Percentiles rank a stretch among this genome's conserved stretches.
phyloP scores from a whole-genome alignment of 2,329 filamentous ascomycete genomes.

The Pseudocercospora cruenta region DNA sequence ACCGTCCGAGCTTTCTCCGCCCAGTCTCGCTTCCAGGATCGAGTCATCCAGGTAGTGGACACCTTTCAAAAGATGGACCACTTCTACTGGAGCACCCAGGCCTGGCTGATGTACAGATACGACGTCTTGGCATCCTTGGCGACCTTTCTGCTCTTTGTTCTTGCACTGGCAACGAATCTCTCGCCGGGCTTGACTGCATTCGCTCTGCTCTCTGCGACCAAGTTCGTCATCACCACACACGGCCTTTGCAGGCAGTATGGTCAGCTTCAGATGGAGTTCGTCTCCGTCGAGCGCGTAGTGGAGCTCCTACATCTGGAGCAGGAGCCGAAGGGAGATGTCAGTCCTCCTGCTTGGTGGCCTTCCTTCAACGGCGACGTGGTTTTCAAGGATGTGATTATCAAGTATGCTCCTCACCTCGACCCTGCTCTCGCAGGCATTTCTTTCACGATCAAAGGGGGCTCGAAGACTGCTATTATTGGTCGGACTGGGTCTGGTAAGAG shows the following conservation, averaged over 20 bases:
- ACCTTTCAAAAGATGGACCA: conserved; percentile 94
- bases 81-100: conserved; percentile 87
- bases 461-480: conserved; percentile 78
- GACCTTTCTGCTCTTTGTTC: conserved; percentile 71
- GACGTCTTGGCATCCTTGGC: conserved; percentile 72
- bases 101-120: conserved; percentile 82
- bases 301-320: conserved; percentile 79
- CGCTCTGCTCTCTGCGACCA: conserved; percentile 72
- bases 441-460: conserved; percentile 75
- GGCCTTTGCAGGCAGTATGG: conserved; percentile 78
- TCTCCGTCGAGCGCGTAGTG: conserved; percentile 83
- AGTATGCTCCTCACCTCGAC: conserved; percentile 77
- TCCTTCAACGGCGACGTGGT: conserved; percentile 69
- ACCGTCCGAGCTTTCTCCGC: conserved; percentile 84
- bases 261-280: conserved; percentile 87
- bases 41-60: conserved; percentile 80
- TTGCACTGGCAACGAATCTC: conserved; percentile 75
- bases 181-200: conserved; percentile 82
- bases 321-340: conserved; percentile 68
- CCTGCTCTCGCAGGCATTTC: conserved; percentile 70
- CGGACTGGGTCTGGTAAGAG: conserved; percentile 83
- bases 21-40: conserved; percentile 76
- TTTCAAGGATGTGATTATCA: conserved; percentile 77
- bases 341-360: conserved; percentile 78
- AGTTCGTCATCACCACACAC: conserved; percentile 72